Conservation (phyloP, 306 rosid genomes). For the Ziziphus jujuba region DNA sequence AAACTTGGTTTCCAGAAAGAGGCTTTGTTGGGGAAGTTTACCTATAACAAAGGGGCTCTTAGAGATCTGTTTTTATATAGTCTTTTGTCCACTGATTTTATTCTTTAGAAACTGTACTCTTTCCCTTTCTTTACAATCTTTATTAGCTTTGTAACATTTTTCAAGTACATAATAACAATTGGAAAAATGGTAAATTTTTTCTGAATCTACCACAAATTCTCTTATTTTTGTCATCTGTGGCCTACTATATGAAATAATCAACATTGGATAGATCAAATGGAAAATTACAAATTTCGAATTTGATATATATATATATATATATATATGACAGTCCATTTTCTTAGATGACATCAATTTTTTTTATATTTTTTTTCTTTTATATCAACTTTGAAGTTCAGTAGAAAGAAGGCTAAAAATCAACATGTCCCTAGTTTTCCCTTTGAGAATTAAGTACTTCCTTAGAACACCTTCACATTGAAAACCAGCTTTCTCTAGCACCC, state of each 20-base stretch:
- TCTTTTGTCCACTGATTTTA: conserved; percentile 17
- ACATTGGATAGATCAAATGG: too few species aligned
- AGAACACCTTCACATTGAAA: conserved; percentile 67
- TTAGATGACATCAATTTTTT: not conserved
- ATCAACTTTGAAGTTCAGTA: conserved; percentile 24
- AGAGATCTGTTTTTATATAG: conserved; percentile 15
- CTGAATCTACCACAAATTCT: too few species aligned
- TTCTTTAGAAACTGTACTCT: not conserved
- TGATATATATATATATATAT: too few species aligned
- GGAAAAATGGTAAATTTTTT: too few species aligned
- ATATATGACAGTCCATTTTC: too few species aligned
- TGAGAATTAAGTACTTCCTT: conserved; percentile 40
- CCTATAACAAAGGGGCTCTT: conserved; percentile 17
- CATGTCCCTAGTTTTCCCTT: conserved; percentile 46
- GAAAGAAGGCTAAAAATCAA: conserved; percentile 49
- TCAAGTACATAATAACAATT: too few species aligned
- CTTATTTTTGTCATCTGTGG: too few species aligned
- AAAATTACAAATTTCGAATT: too few species aligned
- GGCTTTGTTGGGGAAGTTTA: conserved; percentile 26
- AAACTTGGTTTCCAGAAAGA: conserved; percentile 35
- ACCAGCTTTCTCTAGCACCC: conserved; percentile 69
- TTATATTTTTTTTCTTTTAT: not conserved
- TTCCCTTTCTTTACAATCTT: not conserved
- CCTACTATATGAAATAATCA: too few species aligned
- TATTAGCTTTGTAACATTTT: not conserved